Percentiles rank a stretch among this genome's conserved stretches.
Conservation (phyloP, 768 basidiomycete genomes). For the Crepidotus variabilis region DNA sequence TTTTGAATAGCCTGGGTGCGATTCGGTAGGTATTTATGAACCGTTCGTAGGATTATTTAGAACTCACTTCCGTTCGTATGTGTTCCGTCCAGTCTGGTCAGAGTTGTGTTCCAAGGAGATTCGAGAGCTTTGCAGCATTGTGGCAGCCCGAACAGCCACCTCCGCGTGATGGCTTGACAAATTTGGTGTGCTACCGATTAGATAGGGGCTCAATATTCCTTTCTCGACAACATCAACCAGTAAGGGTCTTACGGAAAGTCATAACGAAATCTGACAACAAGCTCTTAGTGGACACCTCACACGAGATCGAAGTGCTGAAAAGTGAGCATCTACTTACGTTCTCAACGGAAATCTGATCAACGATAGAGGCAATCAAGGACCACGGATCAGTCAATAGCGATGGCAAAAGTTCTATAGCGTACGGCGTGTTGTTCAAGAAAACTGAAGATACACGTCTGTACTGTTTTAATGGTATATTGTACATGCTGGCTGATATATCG, state of each 20-base stretch:
- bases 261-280: neutral
- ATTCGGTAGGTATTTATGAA: neutral
- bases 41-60: neutral
- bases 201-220: neutral
- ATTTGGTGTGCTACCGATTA: neutral
- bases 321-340: constrained; percentile 15
- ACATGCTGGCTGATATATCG: neutral
- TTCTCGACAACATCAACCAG: neutral
- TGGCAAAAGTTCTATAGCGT: constrained; percentile 33
- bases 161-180: neutral
- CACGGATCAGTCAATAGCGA: constrained; percentile 34
- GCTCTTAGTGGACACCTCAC: constrained; percentile 21
- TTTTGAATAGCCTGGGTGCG: neutral
- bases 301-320: constrained; percentile 34
- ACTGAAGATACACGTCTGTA: constrained; percentile 41
- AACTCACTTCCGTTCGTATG: constrained; percentile 7
- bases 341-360: neutral
- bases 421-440: constrained; percentile 44
- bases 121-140: neutral
- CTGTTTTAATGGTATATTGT: neutral
- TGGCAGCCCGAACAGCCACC: neutral
- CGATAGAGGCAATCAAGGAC: constrained; percentile 39
- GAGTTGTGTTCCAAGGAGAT: neutral
- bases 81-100: constrained; percentile 5
- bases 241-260: neutral